phyloP scores from a whole-genome alignment of 176 grass and related monocot genomes.

The Triticum timopheevii region DNA sequence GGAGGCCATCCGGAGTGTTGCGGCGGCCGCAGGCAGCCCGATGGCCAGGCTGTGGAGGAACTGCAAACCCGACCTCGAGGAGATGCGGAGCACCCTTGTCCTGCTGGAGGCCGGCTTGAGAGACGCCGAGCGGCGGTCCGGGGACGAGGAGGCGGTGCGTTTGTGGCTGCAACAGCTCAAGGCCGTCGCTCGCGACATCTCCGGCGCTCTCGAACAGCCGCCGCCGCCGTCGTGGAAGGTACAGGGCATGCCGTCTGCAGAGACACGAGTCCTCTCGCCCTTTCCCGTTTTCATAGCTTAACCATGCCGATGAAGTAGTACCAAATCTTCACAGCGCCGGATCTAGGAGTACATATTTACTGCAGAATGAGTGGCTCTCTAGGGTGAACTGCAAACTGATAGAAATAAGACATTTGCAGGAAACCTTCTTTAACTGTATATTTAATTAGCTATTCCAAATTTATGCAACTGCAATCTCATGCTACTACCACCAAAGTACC shows the following conservation, averaged over 20 bases:
- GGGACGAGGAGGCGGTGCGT: background rate
- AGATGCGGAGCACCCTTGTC: background rate
- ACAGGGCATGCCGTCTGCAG: background rate
- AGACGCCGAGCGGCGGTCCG: background rate
- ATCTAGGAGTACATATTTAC: background rate
- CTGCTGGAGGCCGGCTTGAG: background rate
- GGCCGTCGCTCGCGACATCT: background rate
- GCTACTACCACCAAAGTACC: background rate
- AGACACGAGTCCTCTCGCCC: too few relatives aligned
- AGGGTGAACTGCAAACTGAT: background rate
- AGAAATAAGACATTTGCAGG: background rate
- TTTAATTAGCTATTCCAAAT: too few relatives aligned
- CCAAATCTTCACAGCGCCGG: background rate
- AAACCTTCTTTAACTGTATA: background rate
- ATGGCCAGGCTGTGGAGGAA: background rate
- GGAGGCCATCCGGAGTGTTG: slow-evolving; percentile 4
- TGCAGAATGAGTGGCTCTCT: background rate
- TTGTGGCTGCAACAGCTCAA: background rate
- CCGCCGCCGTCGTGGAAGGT: background rate
- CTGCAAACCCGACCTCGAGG: background rate
- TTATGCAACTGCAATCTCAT: too few relatives aligned
- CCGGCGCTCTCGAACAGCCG: background rate
- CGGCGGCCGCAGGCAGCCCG: background rate
- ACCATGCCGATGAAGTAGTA: too few relatives aligned
- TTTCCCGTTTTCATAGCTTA: too few relatives aligned